Percentiles rank a stretch among this genome's conserved stretches.
phyloP scores from a whole-genome alignment of 805 yeast species.

The Cyberlindnera amylophila region DNA sequence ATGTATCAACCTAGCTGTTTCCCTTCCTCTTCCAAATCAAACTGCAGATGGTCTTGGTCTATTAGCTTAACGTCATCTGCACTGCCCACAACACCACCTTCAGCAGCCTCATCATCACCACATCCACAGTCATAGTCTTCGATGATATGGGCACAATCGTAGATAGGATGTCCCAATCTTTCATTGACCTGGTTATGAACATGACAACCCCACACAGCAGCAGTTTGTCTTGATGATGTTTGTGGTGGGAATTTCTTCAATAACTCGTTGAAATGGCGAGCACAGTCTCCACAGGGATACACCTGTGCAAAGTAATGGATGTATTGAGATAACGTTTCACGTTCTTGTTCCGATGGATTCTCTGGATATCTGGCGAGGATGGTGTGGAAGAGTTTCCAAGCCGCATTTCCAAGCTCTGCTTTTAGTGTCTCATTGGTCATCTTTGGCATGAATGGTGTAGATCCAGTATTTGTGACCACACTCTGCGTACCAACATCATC shows the following conservation, averaged over 20 bases:
- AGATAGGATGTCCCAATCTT: slow-evolving; percentile 59
- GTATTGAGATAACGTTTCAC: slow-evolving; percentile 57
- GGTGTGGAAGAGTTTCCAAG: slow-evolving; percentile 91
- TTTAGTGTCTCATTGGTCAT: slow-evolving; percentile 83
- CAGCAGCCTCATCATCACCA: slow-evolving; percentile 59
- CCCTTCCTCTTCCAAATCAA: slow-evolving; percentile 45
- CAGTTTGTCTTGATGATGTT: slow-evolving; percentile 64
- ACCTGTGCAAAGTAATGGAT: slow-evolving; percentile 80
- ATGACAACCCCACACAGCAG: slow-evolving; percentile 96
- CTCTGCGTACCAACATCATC: too few species aligned
- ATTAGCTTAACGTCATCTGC: slow-evolving; percentile 1
- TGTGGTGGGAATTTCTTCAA: slow-evolving; percentile 81
- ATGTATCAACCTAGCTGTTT: slow-evolving; percentile 38
- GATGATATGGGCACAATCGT: slow-evolving; percentile 80
- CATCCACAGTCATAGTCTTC: slow-evolving; percentile 98
- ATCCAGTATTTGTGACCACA: too few species aligned
- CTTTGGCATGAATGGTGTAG: slow-evolving; percentile 65
- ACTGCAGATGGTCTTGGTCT: slow-evolving; percentile 42
- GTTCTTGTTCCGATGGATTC: slow-evolving; percentile 61
- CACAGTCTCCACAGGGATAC: slow-evolving; percentile 97
- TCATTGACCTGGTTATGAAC: slow-evolving; percentile 85
- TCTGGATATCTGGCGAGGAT: slow-evolving; percentile 91
- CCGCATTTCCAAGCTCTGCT: slow-evolving; percentile 84
- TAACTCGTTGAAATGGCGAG: slow-evolving; percentile 77
- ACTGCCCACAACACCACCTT: slow-evolving; percentile 10